Conservation (phyloP, 2,329 filamentous ascomycete species). For the Daldinia eschscholtzii region DNA sequence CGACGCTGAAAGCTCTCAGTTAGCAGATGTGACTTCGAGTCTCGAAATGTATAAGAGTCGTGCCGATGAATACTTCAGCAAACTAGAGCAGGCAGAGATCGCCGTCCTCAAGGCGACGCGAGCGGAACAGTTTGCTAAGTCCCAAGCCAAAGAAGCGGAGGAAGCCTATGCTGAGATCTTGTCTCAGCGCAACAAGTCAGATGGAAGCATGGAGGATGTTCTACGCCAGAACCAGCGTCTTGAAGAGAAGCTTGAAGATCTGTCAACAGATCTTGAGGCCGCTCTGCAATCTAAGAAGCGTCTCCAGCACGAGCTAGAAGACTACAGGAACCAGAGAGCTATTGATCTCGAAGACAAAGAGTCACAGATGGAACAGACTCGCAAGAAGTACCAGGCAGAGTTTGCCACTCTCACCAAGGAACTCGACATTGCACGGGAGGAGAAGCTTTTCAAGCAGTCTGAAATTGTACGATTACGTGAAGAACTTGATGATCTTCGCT, state of each 20-base stretch:
- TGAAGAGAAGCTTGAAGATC: constrained; percentile 91
- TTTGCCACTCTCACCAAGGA: constrained; percentile 91
- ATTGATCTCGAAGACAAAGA: constrained; percentile 99
- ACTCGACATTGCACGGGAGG: constrained; percentile 92
- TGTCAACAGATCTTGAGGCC: constrained; percentile 88
- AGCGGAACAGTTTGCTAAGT: constrained; percentile 93
- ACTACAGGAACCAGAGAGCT: constrained; percentile 93
- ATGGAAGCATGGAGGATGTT: constrained; percentile 86
- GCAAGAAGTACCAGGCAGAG: constrained; percentile 96
- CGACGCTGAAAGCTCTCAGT: constrained; percentile 87
- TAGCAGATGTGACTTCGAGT: constrained; percentile 85
- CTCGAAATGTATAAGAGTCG: constrained; percentile 90
- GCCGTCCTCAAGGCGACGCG: constrained; percentile 91
- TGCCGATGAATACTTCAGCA: constrained; percentile 96
- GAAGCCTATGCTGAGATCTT: constrained; percentile 91
- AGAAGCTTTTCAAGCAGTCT: constrained; percentile 84
- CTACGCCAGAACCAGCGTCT: constrained; percentile 90
- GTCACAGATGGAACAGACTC: constrained; percentile 93
- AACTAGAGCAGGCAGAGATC: constrained; percentile 96
- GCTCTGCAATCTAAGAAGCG: constrained; percentile 91
- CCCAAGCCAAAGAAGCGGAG: constrained; percentile 90
- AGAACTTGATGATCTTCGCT: constrained; percentile 92
- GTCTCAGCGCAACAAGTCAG: constrained; percentile 92
- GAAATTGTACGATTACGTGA: constrained; percentile 92
- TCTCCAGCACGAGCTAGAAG: constrained; percentile 95